Base-by-base conservation (phyloP, 1,284 basidiomycete genomes). In the Stereum hirsutum region DNA sequence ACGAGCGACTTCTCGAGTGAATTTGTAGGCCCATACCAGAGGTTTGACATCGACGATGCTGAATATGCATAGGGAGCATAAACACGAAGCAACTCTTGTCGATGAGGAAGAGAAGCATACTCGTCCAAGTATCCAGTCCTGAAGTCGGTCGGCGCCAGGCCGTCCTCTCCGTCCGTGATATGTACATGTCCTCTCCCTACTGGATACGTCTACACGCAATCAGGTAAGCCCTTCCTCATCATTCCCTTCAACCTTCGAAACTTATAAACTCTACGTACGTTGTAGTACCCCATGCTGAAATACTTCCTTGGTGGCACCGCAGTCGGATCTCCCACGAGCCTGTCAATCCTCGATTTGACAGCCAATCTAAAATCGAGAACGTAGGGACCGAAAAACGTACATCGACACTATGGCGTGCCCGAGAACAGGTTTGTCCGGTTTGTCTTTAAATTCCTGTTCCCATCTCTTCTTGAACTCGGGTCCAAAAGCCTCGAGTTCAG, bases 1-100 rank as follows among this genome's bases (percentile, higher is more conserved):
- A 17, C 81, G 69, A 2, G 65, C 69, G 27, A 75, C 54, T 56
- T 84, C 81, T n/a, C 77, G 63, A 17, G 59, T 47, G 47, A 64
- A 68, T 54, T 84, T 85, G 55, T 81, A 85, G 0, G 52, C 60
- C 68, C 74, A 78, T 39, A 69, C 60, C 46, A 78, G 54, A 11
- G 71, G 59, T 2, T 63, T 66, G 2, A 84, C 28, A 54, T 84
- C 81, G 4, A 68, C 71, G 7, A 62, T 52, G 15, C 75, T 78
- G 39, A 23, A 25, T 10, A 23, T 15, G 37, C n/a, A 19, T 1
- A 23, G 15, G 6, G 12, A 27, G 14, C 5, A 7, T 5, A 23
- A 32, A 6, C 26, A 14, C 7, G 27, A 19, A 3, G n/a, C n/a
- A n/a, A n/a, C n/a, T n/a, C n/a, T n/a, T n/a, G n/a, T n/a, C n/a